Conservation (phyloP, 2,329 filamentous ascomycete species). For the Trichoderma sp. region DNA sequence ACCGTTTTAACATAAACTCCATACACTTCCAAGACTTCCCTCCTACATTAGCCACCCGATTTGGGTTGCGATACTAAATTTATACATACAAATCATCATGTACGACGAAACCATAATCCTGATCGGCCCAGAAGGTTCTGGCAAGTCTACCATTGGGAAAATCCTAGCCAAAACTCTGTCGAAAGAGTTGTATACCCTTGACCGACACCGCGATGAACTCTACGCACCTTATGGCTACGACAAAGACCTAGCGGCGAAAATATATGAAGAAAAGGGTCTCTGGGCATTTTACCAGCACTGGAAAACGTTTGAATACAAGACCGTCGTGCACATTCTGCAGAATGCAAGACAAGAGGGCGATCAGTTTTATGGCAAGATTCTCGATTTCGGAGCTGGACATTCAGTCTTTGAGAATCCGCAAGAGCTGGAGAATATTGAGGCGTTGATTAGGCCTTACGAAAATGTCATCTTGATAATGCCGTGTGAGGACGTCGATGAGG, state of each 20-base stretch:
- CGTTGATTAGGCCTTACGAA: not conserved
- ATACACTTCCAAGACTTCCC: not conserved
- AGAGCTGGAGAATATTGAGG: not conserved
- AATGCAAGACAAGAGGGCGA: not conserved
- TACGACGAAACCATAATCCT: not conserved
- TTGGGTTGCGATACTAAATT: not conserved
- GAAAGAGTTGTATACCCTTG: constrained; percentile 17
- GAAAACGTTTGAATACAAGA: constrained; percentile 1
- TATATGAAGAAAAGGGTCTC: not conserved
- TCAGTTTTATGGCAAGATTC: constrained; percentile 11
- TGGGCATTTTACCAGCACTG: constrained; percentile 5
- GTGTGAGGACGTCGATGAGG: constrained; percentile 13
- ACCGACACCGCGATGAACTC: constrained; percentile 19
- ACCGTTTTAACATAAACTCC: not conserved
- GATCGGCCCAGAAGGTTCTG: constrained; percentile 20
- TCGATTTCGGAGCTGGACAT: constrained; percentile 20
- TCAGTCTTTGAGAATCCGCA: constrained; percentile 16
- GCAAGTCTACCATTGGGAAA: constrained; percentile 19
- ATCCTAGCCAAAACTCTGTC: not conserved
- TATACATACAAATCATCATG: not conserved
- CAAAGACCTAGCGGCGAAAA: not conserved
- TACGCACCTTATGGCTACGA: constrained; percentile 19
- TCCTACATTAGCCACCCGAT: not conserved
- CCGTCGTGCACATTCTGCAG: not conserved
- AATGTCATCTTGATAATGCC: constrained; percentile 13